phyloP scores from a whole-genome alignment of 2,329 filamentous ascomycete species.

The Trichoderma sp. region DNA sequence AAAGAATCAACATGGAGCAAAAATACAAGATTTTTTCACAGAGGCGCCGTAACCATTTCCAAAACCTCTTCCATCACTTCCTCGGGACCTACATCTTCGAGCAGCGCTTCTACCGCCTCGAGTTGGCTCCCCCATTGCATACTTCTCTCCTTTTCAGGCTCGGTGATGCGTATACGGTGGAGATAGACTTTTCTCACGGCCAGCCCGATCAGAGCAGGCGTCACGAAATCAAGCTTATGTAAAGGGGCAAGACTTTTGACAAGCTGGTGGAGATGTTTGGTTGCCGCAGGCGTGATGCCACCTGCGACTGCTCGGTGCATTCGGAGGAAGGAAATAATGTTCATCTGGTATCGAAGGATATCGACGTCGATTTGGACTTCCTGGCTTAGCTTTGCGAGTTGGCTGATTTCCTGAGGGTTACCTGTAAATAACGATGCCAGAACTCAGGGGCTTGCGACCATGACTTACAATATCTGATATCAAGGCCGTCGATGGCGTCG shows the following conservation, averaged over 20 bases:
- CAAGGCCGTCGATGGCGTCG: slow-evolving; percentile 29
- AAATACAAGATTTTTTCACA: slow-evolving; percentile 31
- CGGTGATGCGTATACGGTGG: slow-evolving; percentile 73
- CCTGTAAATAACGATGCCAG: slow-evolving; percentile 10
- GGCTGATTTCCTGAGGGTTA: slow-evolving; percentile 50
- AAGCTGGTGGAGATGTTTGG: slow-evolving; percentile 70
- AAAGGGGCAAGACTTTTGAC: slow-evolving; percentile 73
- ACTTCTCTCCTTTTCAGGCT: slow-evolving; percentile 73
- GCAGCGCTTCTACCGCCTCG: slow-evolving; percentile 62
- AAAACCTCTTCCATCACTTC: slow-evolving; percentile 65
- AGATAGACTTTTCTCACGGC: slow-evolving; percentile 84
- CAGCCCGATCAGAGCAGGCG: slow-evolving; percentile 77
- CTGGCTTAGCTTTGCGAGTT: slow-evolving; percentile 56
- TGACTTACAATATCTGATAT: slow-evolving; percentile 45
- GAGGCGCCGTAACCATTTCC: slow-evolving; percentile 53
- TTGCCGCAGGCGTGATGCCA: slow-evolving; percentile 75
- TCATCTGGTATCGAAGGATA: slow-evolving; percentile 78
- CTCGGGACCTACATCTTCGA: slow-evolving; percentile 61
- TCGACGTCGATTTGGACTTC: slow-evolving; percentile 69
- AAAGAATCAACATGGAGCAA: slow-evolving; percentile 28
- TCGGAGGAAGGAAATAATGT: slow-evolving; percentile 82
- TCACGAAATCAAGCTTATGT: slow-evolving; percentile 76
- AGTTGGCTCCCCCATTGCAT: slow-evolving; percentile 89
- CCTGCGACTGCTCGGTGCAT: slow-evolving; percentile 80
- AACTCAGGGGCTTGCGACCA: neutral